Conservation (phyloP, 805 yeast genomes). For the Ogataea angusta region DNA sequence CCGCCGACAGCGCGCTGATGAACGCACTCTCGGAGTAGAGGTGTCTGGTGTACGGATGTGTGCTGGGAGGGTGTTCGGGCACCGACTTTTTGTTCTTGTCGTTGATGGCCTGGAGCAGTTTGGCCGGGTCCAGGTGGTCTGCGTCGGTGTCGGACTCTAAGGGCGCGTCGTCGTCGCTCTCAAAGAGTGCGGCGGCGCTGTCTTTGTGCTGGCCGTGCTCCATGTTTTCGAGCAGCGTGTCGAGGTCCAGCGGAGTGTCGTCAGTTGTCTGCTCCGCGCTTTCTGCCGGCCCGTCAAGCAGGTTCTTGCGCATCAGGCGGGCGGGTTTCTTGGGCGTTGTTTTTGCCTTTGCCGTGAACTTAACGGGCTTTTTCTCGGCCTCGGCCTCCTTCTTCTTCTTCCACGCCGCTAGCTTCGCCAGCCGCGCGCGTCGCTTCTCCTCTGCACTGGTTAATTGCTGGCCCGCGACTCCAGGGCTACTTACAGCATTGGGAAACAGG, state of each 20-base stretch:
- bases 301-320: slow-evolving; percentile 4
- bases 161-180: slow-evolving; percentile 24
- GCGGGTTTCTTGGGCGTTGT: background rate
- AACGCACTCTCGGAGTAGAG: slow-evolving; percentile 65
- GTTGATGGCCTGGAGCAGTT: slow-evolving; percentile 38
- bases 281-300: background rate
- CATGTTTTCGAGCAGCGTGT: background rate
- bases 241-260: background rate
- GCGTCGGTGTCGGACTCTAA: slow-evolving; percentile 35
- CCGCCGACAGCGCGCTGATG: slow-evolving; percentile 42
- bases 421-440: slow-evolving; percentile 40
- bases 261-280: background rate
- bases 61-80: slow-evolving; percentile 44
- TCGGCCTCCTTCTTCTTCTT: slow-evolving; percentile 48
- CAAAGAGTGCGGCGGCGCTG: background rate
- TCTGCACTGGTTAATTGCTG: slow-evolving; percentile 23
- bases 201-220: background rate
- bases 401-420: slow-evolving; percentile 59
- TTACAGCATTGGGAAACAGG: slow-evolving; percentile 5
- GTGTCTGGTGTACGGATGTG: slow-evolving; percentile 51
- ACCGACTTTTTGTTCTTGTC: slow-evolving; percentile 51
- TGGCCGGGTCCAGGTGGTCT: slow-evolving; percentile 29
- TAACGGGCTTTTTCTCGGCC: slow-evolving; percentile 15
- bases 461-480: slow-evolving; percentile 9
- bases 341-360: slow-evolving; percentile 18